A percentile compares a stretch with the other conserved stretches of the same genome.
These are phyloP conservation scores for Botrytis tulipae DNA, from an alignment of 2,329 filamentous ascomycete species.

Conservation along the genomic window DNA sequence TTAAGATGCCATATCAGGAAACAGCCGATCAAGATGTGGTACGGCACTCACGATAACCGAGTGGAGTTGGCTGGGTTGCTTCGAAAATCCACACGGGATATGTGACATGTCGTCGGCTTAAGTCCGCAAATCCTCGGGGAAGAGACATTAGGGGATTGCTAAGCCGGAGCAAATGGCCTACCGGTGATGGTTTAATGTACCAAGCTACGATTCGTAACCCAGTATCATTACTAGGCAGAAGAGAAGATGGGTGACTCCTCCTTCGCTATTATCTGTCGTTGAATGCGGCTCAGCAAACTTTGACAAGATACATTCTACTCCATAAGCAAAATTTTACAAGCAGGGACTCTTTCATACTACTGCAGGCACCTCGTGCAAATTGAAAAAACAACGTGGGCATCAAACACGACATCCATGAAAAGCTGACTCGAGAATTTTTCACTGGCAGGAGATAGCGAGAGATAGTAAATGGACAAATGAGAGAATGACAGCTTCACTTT, in stretches of 20 bases:
- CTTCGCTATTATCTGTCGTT: background rate
- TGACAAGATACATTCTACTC: background rate
- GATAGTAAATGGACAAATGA: background rate
- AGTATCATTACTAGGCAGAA: background rate
- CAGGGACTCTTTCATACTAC: background rate
- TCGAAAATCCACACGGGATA: background rate
- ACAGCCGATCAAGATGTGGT: background rate
- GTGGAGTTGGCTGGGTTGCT: background rate
- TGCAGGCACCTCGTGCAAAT: background rate
- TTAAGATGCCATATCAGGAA: background rate
- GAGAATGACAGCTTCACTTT: background rate
- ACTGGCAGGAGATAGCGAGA: background rate
- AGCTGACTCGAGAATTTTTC: background rate
- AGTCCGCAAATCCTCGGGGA: constrained; percentile 1
- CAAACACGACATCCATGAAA: background rate
- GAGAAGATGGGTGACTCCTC: background rate
- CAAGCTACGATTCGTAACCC: background rate
- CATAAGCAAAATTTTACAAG: background rate
- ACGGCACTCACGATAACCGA: constrained; percentile 1
- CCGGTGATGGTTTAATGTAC: background rate
- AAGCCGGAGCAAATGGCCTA: background rate
- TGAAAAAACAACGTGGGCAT: constrained; percentile 1
- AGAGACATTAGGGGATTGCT: background rate
- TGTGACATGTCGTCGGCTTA: background rate
- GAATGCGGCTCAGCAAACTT: background rate